These are phyloP conservation scores for Pyrus betulifolia DNA, from an alignment of 306 rosid species.

Conservation along the genomic window DNA sequence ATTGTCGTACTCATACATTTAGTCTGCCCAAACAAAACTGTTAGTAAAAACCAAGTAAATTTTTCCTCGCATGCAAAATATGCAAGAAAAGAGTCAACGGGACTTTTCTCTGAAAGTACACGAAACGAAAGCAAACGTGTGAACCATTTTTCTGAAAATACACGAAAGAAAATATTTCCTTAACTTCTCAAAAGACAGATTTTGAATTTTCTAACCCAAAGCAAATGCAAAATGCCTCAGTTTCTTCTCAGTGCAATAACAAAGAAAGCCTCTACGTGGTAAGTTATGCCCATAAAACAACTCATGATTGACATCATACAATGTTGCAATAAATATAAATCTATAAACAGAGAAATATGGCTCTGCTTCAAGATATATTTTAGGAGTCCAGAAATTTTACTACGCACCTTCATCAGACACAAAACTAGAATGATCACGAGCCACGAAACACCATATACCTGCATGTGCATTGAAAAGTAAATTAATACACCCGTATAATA, in stretches of 20 bases:
- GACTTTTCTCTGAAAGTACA: neutral
- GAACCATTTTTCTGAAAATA: neutral
- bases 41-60: neutral
- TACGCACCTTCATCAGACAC: constrained; percentile 70
- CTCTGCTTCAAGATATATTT: neutral
- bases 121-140: neutral
- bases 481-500: constrained; percentile 17
- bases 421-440: constrained; percentile 59
- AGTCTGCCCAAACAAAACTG: neutral
- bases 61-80: neutral
- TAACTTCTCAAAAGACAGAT: neutral
- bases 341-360: neutral
- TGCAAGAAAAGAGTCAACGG: neutral
- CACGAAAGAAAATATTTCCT: neutral
- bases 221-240: neutral
- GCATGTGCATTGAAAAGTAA: constrained; percentile 19
- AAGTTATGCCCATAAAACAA: neutral
- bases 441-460: constrained; percentile 90
- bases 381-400: constrained; percentile 1
- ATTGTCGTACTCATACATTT: too few relatives aligned
- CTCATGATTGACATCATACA: neutral
- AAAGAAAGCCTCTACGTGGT: neutral
- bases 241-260: neutral
- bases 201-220: neutral
- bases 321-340: neutral